Evolutionary conservation across 192 early-diverging fungal species (phyloP).

Genomic region (Rhizoclosmatium globosum): DNA sequence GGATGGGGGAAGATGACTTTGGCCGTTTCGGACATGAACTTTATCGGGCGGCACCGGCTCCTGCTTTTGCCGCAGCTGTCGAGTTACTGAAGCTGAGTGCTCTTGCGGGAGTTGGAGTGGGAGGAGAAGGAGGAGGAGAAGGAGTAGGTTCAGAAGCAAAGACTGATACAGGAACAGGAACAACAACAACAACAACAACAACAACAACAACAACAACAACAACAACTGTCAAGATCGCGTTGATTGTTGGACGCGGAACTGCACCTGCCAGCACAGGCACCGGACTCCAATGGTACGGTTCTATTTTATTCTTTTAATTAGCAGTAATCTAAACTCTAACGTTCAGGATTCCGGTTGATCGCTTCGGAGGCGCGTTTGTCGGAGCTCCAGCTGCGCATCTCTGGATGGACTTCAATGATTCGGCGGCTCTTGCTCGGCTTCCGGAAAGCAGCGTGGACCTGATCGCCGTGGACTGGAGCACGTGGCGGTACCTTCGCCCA

Average conservation of each 20-base stretch:
- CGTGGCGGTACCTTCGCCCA: constrained; percentile 46
- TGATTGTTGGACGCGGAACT: constrained; percentile 4
- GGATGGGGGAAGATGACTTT: neutral
- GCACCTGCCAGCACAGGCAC: neutral
- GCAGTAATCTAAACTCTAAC: too few relatives aligned
- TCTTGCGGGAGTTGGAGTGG: neutral
- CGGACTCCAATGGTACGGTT: too few relatives aligned
- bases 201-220: neutral
- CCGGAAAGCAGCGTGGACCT: constrained; percentile 10
- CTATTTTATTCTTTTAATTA: too few relatives aligned
- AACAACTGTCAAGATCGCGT: neutral
- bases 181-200: neutral
- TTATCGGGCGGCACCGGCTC: constrained; percentile 19
- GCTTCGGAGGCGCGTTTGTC: constrained; percentile 48
- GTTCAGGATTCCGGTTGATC: constrained; percentile 35
- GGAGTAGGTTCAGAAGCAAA: too few relatives aligned
- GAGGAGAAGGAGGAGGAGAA: neutral
- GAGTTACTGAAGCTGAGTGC: neutral
- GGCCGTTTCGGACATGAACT: constrained; percentile 32
- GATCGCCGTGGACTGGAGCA: constrained; percentile 47
- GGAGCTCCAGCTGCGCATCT: constrained; percentile 6
- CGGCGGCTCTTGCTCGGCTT: constrained; percentile 25
- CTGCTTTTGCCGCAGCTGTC: neutral
- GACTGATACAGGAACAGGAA: neutral
- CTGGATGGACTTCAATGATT: constrained; percentile 46